phyloP scores from a whole-genome alignment of 2,329 filamentous ascomycete species.

The Calonectria honghensis region DNA sequence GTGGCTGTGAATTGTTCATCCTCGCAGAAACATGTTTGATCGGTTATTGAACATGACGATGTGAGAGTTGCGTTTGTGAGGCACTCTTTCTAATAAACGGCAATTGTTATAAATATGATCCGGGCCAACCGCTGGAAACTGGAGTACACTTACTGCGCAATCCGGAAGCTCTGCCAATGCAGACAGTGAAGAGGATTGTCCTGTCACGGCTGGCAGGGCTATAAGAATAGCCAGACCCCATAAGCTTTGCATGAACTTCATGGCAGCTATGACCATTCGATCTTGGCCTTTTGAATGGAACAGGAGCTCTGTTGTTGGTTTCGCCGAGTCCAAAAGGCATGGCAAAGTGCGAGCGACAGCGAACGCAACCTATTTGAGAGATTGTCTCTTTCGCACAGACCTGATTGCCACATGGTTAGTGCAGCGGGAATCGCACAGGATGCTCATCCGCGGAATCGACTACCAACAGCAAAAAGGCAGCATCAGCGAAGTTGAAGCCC shows the following conservation, averaged over 20 bases:
- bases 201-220: background rate
- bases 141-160: background rate
- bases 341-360: slow-evolving; percentile 6
- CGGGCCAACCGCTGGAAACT: too few species aligned
- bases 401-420: background rate
- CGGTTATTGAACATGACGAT: background rate
- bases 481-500: background rate
- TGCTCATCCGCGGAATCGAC: background rate
- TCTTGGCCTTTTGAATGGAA: background rate
- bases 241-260: slow-evolving; percentile 7
- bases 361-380: slow-evolving; percentile 21
- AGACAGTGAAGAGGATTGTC: background rate
- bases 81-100: background rate
- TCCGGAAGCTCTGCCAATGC: background rate
- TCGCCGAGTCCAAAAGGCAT: background rate
- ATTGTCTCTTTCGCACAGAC: background rate
- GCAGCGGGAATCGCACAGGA: slow-evolving; percentile 1
- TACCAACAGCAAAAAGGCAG: background rate
- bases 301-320: background rate
- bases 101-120: background rate
- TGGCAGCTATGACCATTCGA: background rate
- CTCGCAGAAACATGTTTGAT: slow-evolving; percentile 3
- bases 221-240: background rate
- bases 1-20: background rate
- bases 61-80: background rate